Evolutionary conservation across 495 filamentous ascomycete genomes (phyloP).

Genomic region (Aspergillus cristatus): DNA sequence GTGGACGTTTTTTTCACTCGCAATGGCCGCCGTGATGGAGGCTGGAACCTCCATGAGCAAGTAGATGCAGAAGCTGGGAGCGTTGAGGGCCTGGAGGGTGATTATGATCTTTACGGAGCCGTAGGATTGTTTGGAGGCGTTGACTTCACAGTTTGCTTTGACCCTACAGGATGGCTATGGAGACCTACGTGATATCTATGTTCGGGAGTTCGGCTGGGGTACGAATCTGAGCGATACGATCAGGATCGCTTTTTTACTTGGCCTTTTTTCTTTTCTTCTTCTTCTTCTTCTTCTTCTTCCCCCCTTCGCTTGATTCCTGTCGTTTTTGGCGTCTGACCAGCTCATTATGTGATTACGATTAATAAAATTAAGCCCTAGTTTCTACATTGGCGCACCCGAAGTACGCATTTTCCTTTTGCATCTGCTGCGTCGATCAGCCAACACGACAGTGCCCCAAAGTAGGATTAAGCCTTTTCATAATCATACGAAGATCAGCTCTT

Average conservation of each 20-base stretch:
- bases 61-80: conserved; percentile 58
- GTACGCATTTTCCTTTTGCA: too few species aligned
- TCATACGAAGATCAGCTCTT: too few species aligned
- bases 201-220: background rate
- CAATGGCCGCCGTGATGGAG: conserved; percentile 51
- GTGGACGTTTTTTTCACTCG: conserved; percentile 73
- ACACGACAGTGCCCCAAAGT: too few species aligned
- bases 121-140: conserved; percentile 67
- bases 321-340: conserved; percentile 2
- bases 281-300: background rate
- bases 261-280: background rate
- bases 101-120: conserved; percentile 70
- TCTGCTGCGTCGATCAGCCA: too few species aligned
- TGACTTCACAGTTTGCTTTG: conserved; percentile 63
- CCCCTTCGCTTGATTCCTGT: background rate
- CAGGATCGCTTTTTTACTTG: background rate
- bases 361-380: too few species aligned
- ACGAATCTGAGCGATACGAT: background rate
- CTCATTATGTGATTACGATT: too few species aligned
- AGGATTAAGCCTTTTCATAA: too few species aligned
- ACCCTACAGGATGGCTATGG: conserved; percentile 38
- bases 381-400: too few species aligned
- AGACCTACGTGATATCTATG: conserved; percentile 3
- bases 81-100: conserved; percentile 67
- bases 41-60: conserved; percentile 84